Base-by-base conservation (phyloP, 441 rosid species). In the Croton laevigatus region DNA sequence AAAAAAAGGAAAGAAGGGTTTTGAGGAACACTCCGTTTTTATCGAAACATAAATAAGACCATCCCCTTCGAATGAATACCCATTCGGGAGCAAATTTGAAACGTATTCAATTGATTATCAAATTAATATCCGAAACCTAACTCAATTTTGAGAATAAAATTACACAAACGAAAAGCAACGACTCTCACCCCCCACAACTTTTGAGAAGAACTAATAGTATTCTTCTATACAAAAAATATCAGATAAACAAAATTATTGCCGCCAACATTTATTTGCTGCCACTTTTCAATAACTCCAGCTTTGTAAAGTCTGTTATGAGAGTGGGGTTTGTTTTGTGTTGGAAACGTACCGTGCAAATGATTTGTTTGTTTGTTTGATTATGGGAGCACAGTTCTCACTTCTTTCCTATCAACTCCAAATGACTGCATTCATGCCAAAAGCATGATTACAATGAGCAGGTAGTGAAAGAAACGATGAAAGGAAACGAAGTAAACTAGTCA, bases 331-430 rank as follows among this genome's bases (percentile, higher is more conserved):
- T 27, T 27, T 27, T 10, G 53, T 20, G 59, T 23, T 6, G 37
- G 66, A 77, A 66, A 52, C 38, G 48, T 57, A 4, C 38, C 65
- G 32, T 67, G 0, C 3, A 5, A 1, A 38, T 42, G 51, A 27
- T 63, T 71, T 27, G 32, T 27, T 27, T 27, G 32, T 27, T 27
- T 27, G 51, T 63, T 71, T 27, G 40, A 49, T 78, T 76, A 90
- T 42, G 97, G 88, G 75, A 94, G 97, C 71, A 80, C 78, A 37
- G 77, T 83, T 79, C 88, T 86, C 20, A 89, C 74, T 74, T 89
- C 96, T 81, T 94, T 94, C 85, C 97, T 89, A 73, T 94, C 97
- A 46, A 91, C 83, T 82, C 99, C 98, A 54, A 65, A 90, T 4
- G 91, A 76, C 97, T 91, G 91, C 85, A 83, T 55, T 75, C 62